A percentile compares a stretch with the other conserved stretches of the same genome.
These are phyloP conservation scores for Aegilops umbellulata DNA, from an alignment of 176 grass and related monocot genomes.

Conservation along the genomic window DNA sequence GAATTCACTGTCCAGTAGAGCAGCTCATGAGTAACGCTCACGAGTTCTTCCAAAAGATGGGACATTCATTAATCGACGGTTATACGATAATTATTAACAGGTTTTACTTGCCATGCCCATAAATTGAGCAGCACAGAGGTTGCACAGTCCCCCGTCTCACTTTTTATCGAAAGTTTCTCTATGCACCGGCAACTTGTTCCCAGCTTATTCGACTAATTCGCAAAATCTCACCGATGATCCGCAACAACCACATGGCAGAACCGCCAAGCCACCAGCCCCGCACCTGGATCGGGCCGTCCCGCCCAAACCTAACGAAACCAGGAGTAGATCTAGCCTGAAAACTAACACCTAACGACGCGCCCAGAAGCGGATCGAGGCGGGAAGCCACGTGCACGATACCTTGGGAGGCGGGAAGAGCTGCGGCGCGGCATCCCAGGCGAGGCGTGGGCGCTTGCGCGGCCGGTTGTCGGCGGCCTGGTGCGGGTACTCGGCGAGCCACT, in stretches of 20 bases:
- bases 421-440: slow-evolving; percentile 72
- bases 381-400: slow-evolving; percentile 33
- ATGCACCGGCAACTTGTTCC: neutral
- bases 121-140: neutral
- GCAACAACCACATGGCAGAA: neutral
- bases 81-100: neutral
- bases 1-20: neutral
- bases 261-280: neutral
- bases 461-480: slow-evolving; percentile 65
- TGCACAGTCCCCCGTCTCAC: neutral
- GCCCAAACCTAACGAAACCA: slow-evolving; percentile 19
- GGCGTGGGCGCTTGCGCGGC: slow-evolving; percentile 73
- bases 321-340: slow-evolving; percentile 26
- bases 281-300: neutral
- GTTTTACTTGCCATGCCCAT: neutral
- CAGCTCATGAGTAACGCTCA: neutral
- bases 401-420: slow-evolving; percentile 60
- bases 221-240: neutral
- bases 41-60: neutral
- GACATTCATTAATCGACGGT: neutral
- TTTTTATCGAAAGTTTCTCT: neutral
- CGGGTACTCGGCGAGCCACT: slow-evolving; percentile 82
- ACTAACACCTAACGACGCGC: neutral
- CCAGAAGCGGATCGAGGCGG: slow-evolving; percentile 6
- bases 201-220: slow-evolving; percentile 5